Conservation (phyloP, 306 rosid genomes). For the Prunus padus region DNA sequence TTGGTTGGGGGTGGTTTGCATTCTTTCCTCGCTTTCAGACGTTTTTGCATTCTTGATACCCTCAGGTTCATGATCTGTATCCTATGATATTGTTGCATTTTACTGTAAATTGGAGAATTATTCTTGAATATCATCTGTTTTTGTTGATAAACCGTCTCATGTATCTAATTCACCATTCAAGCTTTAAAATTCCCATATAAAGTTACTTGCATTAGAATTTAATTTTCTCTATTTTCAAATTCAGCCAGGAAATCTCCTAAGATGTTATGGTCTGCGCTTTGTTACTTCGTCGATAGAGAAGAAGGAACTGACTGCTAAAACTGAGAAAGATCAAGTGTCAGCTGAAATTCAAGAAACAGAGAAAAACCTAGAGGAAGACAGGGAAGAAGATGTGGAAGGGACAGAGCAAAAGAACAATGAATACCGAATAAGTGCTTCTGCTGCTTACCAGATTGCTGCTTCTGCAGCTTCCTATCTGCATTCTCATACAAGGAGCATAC, state of each 20-base stretch:
- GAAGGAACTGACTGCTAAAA: constrained; percentile 52
- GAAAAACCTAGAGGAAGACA: constrained; percentile 25
- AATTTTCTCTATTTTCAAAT: constrained; percentile 29
- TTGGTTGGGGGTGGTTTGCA: neutral
- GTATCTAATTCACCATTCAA: neutral
- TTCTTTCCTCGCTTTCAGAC: neutral
- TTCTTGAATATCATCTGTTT: neutral
- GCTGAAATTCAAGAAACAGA: constrained; percentile 40
- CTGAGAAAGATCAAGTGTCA: constrained; percentile 41
- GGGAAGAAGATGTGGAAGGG: constrained; percentile 33
- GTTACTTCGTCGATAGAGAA: constrained; percentile 77
- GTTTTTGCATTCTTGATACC: no score
- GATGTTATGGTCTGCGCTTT: constrained; percentile 50
- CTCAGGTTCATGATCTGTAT: neutral
- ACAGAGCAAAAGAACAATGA: constrained; percentile 41
- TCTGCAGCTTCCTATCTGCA: constrained; percentile 91
- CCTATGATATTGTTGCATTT: neutral
- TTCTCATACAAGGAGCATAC: constrained; percentile 61
- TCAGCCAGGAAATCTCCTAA: constrained; percentile 76
- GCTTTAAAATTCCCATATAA: neutral
- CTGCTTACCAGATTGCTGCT: constrained; percentile 78
- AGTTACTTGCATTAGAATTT: neutral
- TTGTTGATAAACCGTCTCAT: neutral
- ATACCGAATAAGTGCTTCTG: constrained; percentile 54
- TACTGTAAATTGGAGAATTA: neutral